Base-by-base conservation (phyloP, 257 asterid genomes). In the Primulina tabacum region DNA sequence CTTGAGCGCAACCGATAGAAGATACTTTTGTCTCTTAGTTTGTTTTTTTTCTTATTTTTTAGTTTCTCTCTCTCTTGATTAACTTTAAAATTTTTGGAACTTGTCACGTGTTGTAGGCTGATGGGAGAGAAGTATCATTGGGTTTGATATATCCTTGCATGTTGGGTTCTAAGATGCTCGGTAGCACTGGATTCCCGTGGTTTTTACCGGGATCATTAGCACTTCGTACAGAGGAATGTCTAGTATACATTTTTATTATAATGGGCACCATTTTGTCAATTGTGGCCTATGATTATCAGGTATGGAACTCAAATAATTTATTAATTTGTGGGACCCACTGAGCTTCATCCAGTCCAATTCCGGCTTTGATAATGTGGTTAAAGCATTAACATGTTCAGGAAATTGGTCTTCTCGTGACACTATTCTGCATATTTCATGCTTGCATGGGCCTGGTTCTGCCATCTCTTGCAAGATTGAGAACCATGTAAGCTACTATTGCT, bases 231-330 rank as follows among this genome's bases (percentile, higher is more conserved):
- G 97, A 94, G 85, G 97, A 89, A 71, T 91, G 70, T 81, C 78
- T 94, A 65, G 57, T 76, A 2, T 91, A 83, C 67, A 79, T 75
- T 40, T 85, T 85, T 71, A 56, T 68, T 20, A 43, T 72, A 72
- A 91, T 91, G 97, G 99, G 96, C 35, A 68, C 80, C 40, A 80
- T 75, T 76, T 76, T 88, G 74, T 82, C 88, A 38, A 9, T 84
- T 32, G 84, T 86, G 68, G 97, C 97, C 62, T 91, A 85, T 77
- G 98, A 94, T 82, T 94, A 94, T 82, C 96, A 94, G 97, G 99
- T 89, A 62, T 56, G 74, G 56, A 65, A 60, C 60, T 64, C 18
- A 7, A 52, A 1, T 65, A 38, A 62, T 64, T 70, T 40, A 33
- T 35, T 33, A 5, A 10, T 14, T 62, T 56, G 67, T 14, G 21